Conservation (phyloP, 2,329 filamentous ascomycete species). For the Neurospora crassa region DNA sequence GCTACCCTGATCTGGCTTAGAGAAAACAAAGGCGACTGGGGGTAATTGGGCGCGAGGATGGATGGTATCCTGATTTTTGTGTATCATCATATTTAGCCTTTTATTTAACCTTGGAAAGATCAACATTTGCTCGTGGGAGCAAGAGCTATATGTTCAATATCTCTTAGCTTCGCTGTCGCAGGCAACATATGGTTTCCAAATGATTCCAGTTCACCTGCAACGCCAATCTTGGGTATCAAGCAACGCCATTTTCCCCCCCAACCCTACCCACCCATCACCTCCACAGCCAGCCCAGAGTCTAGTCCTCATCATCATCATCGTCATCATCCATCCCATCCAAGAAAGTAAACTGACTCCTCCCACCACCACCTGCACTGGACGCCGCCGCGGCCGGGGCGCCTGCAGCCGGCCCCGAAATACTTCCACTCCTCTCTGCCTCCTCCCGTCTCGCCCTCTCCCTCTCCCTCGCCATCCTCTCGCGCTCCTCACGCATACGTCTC, state of each 20-base stretch:
- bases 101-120: not conserved
- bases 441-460: conserved; percentile 33
- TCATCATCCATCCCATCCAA: conserved; percentile 37
- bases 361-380: conserved; percentile 15
- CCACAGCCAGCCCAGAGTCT: conserved; percentile 1
- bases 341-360: conserved; percentile 48
- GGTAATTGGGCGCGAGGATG: not conserved
- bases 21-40: not conserved
- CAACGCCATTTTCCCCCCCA: not conserved
- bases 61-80: not conserved
- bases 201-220: not conserved
- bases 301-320: conserved; percentile 39
- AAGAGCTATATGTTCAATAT: not conserved
- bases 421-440: conserved; percentile 22
- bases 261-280: not conserved
- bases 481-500: conserved; percentile 35
- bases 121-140: not conserved
- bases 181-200: not conserved
- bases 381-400: not conserved
- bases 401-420: conserved; percentile 5
- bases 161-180: not conserved
- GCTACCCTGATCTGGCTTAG: not conserved
- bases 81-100: conserved; percentile 4
- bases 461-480: conserved; percentile 37
- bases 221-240: not conserved